Evolutionary conservation across 2,329 filamentous ascomycete genomes (phyloP).

Genomic region (Diaporthe citriasiana): DNA sequence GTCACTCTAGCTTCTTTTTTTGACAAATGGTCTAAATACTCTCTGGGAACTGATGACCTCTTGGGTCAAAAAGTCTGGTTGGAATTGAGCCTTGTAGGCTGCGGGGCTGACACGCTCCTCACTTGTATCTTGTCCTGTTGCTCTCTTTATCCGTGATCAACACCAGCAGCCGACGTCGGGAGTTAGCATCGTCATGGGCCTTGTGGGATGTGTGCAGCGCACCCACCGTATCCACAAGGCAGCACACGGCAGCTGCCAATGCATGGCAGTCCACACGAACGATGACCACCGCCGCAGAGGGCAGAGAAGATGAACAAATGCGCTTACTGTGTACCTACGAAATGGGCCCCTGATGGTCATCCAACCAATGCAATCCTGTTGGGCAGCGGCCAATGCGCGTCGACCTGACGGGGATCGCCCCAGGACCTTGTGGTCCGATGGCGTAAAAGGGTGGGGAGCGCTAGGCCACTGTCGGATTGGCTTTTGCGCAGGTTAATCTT

Average conservation of each 20-base stretch:
- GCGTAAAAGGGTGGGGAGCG: slow-evolving; percentile 9
- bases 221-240: not conserved
- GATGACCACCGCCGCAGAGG: slow-evolving; percentile 8
- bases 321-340: slow-evolving; percentile 37
- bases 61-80: not conserved
- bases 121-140: not conserved
- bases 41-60: not conserved
- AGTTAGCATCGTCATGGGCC: slow-evolving; percentile 14
- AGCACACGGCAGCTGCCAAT: not conserved
- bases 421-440: slow-evolving; percentile 4
- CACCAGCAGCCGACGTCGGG: slow-evolving; percentile 18
- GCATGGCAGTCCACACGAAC: not conserved
- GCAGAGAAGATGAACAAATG: slow-evolving; percentile 10
- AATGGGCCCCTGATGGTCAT: slow-evolving; percentile 30
- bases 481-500: slow-evolving; percentile 38
- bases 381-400: slow-evolving; percentile 32
- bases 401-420: not conserved
- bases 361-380: slow-evolving; percentile 20
- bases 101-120: not conserved
- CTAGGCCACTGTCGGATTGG: slow-evolving; percentile 35
- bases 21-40: too few species aligned
- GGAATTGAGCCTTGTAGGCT: not conserved
- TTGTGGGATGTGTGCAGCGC: not conserved
- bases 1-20: not conserved
- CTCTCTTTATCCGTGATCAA: not conserved